Percentiles rank a stretch among this genome's conserved stretches.
These are phyloP conservation scores for Mangifera indica DNA, from an alignment of 345 rosid genomes.

Conservation along the genomic window DNA sequence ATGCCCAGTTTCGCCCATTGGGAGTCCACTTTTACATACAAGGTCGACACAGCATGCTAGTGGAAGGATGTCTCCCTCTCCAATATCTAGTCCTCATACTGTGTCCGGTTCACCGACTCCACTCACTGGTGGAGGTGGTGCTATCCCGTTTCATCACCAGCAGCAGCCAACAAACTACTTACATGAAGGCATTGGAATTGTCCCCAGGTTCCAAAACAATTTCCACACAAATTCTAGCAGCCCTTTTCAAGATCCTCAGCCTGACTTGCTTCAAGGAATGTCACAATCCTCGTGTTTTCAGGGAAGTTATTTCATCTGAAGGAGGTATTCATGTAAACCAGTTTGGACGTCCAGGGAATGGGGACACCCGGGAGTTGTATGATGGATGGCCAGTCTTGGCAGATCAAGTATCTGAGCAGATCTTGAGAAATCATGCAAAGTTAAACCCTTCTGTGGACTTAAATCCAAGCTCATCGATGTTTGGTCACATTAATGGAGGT, in stretches of 20 bases:
- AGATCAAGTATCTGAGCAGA: conserved; percentile 67
- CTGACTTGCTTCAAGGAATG: conserved; percentile 50
- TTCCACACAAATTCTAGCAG: conserved; percentile 36
- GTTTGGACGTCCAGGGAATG: conserved; percentile 28
- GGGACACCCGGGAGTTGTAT: conserved; percentile 31
- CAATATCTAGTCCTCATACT: conserved; percentile 62
- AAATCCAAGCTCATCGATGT: conserved; percentile 42
- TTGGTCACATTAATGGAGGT: conserved; percentile 36
- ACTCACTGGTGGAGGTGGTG: conserved; percentile 52
- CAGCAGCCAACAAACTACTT: conserved; percentile 47
- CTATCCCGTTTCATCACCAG: conserved; percentile 57
- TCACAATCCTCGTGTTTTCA: conserved; percentile 47
- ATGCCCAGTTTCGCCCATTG: conserved; percentile 60
- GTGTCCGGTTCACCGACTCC: conserved; percentile 68
- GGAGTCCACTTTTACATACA: conserved; percentile 59
- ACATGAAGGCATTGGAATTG: conserved; percentile 49
- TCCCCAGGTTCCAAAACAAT: conserved; percentile 40
- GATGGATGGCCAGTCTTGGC: conserved; percentile 53
- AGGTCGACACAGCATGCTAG: conserved; percentile 52
- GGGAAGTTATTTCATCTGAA: conserved; percentile 45
- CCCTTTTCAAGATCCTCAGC: conserved; percentile 49
- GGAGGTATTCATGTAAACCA: conserved; percentile 40
- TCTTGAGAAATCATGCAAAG: conserved; percentile 56
- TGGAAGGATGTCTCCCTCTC: conserved; percentile 66
- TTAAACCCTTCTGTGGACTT: conserved; percentile 52